Evolutionary conservation across 2,329 filamentous ascomycete genomes (phyloP), one percentile per base, ranked within the genome.

Genomic region (Tolypocladium amazonense): DNA sequence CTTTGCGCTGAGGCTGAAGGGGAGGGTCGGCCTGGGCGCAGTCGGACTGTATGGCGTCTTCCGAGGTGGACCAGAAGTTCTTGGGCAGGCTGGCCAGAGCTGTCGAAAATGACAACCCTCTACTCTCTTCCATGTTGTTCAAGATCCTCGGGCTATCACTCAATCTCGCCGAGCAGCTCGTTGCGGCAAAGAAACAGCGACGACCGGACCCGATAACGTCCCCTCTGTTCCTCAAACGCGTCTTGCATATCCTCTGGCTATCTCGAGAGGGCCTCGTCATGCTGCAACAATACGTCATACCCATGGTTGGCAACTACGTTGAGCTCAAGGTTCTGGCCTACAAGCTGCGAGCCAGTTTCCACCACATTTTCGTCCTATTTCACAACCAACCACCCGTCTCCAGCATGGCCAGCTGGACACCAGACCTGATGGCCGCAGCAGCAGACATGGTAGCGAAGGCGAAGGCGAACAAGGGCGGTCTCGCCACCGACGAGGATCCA

Each of bases 21-120:
- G 38, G 56, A 59, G 45, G 43, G 23, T 20, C 55, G 59, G 54
- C 12, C 33, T 50, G 58, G 56, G 52, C 30, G 20, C 43, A 43
- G 38, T 2, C 35, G 2, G 52, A 58, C 68, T 70, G 71, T 63
- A 99, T 97, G 94, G 94, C 94, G 77, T 94, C 92, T 71, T 94
- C 92, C 62, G 91, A 96, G 76, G 91, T 97, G 63, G 94, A 99
- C 74, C 92, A 96, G 77, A 99, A 97, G 77, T 96, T 95, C 76
- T 82, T 99, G 69, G 92, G 91, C 76, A 88, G 86, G 71, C 87
- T 96, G 71, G 93, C 94, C 72, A 89, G 87, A 75, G 82, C 86
- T 62, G 92, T 91, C 66, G 86, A 88, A 70, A 78, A 83, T 62
- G 87, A 90, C 66, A 94, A 93, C 69, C 87, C 89, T 4, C 80